phyloP scores from a whole-genome alignment of 192 early-diverging fungal genomes.

The Entophlyctis helioformis region DNA sequence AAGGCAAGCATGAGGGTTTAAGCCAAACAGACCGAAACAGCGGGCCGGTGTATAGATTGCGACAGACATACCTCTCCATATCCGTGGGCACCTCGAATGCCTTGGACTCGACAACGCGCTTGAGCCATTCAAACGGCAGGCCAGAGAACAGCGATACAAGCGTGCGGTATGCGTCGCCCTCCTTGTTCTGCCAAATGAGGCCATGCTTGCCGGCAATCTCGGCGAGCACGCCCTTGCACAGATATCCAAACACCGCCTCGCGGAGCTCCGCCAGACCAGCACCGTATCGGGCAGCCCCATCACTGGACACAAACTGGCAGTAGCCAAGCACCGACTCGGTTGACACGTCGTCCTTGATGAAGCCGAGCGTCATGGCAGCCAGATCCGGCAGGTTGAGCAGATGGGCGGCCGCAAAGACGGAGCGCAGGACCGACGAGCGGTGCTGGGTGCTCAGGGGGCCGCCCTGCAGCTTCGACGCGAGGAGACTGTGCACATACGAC shows the following conservation, averaged over 20 bases:
- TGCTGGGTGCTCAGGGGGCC: constrained; percentile 1
- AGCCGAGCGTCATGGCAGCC: constrained; percentile 16
- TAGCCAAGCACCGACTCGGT: constrained; percentile 30
- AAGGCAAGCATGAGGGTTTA: not conserved
- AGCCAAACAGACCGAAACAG: not conserved
- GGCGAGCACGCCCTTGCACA: constrained; percentile 31
- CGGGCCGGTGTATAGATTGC: not conserved
- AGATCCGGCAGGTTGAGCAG: constrained; percentile 37
- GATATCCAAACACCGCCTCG: constrained; percentile 33
- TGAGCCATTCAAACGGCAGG: constrained; percentile 54
- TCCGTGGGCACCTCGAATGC: constrained; percentile 41
- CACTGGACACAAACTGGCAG: constrained; percentile 24
- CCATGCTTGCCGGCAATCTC: constrained; percentile 24
- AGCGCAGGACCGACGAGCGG: constrained; percentile 24
- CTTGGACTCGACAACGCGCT: constrained; percentile 39
- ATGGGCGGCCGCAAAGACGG: constrained; percentile 29
- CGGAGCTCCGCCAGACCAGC: constrained; percentile 20
- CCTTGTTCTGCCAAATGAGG: constrained; percentile 35
- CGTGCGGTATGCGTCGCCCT: constrained; percentile 32
- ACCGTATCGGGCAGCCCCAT: constrained; percentile 4
- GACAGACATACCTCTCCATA: constrained; percentile 35
- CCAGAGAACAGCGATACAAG: constrained; percentile 36
- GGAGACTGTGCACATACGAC: constrained; percentile 16
- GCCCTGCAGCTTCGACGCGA: too few relatives aligned
- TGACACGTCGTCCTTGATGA: constrained; percentile 32